phyloP scores from a whole-genome alignment of 78 protist species.

The Dictyostelium purpureum region DNA sequence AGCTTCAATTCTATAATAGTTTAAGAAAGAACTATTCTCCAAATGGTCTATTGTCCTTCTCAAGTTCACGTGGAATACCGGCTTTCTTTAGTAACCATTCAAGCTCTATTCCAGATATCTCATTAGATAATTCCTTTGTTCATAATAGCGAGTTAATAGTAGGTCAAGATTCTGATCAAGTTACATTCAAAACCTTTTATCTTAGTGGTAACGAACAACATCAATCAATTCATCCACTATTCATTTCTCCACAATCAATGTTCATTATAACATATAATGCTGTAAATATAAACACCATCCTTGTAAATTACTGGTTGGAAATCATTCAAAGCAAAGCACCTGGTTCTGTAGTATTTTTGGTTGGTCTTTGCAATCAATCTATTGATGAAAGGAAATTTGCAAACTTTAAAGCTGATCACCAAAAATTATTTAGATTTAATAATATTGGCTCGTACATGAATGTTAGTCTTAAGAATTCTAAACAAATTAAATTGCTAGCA shows the following conservation, averaged over 20 bases:
- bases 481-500: slow-evolving; percentile 17
- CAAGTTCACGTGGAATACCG: neutral
- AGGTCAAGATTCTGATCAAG: neutral
- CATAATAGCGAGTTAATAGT: neutral
- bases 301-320: slow-evolving; percentile 58
- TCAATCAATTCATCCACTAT: slow-evolving; percentile 40
- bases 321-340: slow-evolving; percentile 50
- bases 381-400: slow-evolving; percentile 39
- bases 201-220: slow-evolving; percentile 21
- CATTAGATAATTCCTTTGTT: neutral
- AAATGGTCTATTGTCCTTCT: neutral
- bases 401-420: neutral
- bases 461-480: slow-evolving; percentile 7
- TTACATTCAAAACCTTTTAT: slow-evolving; percentile 35
- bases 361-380: neutral
- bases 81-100: neutral
- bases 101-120: neutral
- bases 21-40: slow-evolving; percentile 8
- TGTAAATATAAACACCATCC: neutral
- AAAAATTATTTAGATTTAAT: neutral
- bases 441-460: slow-evolving; percentile 4
- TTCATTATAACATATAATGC: slow-evolving; percentile 39
- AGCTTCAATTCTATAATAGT: neutral
- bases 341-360: slow-evolving; percentile 26
- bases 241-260: slow-evolving; percentile 54